Percentiles rank a stretch among this genome's conserved stretches.
phyloP scores from a whole-genome alignment of 192 early-diverging fungal genomes.

The Geranomyces michiganensis region DNA sequence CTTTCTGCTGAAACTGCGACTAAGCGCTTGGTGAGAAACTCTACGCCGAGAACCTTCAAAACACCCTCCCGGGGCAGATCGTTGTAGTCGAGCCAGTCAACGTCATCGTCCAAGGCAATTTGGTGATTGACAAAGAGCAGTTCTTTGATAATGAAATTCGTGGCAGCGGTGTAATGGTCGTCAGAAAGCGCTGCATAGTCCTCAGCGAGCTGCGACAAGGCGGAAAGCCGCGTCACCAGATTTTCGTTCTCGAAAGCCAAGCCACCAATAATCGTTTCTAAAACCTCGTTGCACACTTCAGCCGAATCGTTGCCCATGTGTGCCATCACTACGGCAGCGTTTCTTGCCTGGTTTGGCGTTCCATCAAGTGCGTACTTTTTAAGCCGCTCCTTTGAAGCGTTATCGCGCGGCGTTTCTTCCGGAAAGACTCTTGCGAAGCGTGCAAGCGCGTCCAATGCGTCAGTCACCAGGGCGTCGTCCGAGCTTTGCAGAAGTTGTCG shows the following conservation, averaged over 20 bases:
- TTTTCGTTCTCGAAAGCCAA: conserved; percentile 22
- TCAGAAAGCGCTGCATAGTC: conserved; percentile 63
- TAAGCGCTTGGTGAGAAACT: conserved; percentile 71
- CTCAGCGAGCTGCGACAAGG: conserved; percentile 65
- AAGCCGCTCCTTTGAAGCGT: conserved; percentile 46
- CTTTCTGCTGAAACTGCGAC: conserved; percentile 44
- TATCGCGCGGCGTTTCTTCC: conserved; percentile 48
- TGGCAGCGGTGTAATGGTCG: conserved; percentile 47
- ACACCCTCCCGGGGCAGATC: conserved; percentile 60
- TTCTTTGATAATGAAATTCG: conserved; percentile 65
- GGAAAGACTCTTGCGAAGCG: conserved; percentile 72
- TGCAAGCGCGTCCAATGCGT: conserved; percentile 67
- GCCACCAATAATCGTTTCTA: conserved; percentile 22
- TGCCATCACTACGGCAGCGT: conserved; percentile 72
- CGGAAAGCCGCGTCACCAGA: conserved; percentile 42
- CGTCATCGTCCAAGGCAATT: conserved; percentile 35
- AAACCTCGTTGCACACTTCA: neutral
- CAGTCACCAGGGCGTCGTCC: conserved; percentile 34
- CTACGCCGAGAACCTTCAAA: conserved; percentile 59
- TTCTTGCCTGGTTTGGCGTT: conserved; percentile 63
- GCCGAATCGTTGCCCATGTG: conserved; percentile 44
- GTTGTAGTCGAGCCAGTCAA: conserved; percentile 69
- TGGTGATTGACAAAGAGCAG: conserved; percentile 51
- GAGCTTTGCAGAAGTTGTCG: conserved; percentile 43
- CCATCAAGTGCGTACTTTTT: conserved; percentile 57